Conservation (phyloP, 768 basidiomycete species). For the Coprinopsis cinerea region DNA sequence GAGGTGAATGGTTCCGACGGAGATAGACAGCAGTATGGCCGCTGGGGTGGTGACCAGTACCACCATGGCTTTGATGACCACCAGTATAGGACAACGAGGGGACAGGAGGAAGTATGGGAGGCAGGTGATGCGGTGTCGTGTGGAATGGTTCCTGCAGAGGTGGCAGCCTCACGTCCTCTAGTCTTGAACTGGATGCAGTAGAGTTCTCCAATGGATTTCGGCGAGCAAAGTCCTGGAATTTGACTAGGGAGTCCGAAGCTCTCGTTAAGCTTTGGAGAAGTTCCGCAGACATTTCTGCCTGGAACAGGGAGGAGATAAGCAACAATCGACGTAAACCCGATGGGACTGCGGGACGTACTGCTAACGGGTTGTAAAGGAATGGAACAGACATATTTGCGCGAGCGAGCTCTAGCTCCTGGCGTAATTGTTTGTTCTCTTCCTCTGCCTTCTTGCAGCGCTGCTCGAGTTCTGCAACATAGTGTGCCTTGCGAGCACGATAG, state of each 20-base stretch:
- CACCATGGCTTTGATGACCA: neutral
- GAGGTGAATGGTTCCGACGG: slow-evolving; percentile 5
- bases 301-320: slow-evolving; percentile 11
- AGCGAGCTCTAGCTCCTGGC: slow-evolving; percentile 40
- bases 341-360: slow-evolving; percentile 20
- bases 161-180: slow-evolving; percentile 10
- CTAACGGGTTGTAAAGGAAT: slow-evolving; percentile 23
- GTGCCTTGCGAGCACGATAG: slow-evolving; percentile 56
- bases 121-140: slow-evolving; percentile 22
- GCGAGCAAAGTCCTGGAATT: slow-evolving; percentile 43
- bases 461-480: slow-evolving; percentile 52
- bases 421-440: slow-evolving; percentile 46
- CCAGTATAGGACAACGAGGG: slow-evolving; percentile 5
- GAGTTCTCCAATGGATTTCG: slow-evolving; percentile 11
- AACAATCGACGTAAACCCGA: neutral
- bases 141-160: slow-evolving; percentile 9
- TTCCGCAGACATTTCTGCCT: slow-evolving; percentile 51
- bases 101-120: slow-evolving; percentile 17
- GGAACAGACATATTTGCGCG: slow-evolving; percentile 32
- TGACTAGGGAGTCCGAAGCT: slow-evolving; percentile 43
- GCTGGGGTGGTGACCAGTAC: slow-evolving; percentile 7
- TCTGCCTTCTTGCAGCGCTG: slow-evolving; percentile 47
- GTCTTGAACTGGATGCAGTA: slow-evolving; percentile 8
- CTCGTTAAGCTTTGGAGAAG: slow-evolving; percentile 42
- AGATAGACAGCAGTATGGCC: slow-evolving; percentile 5